Evolutionary conservation across 352 stramenopile genomes (phyloP), one percentile per base, ranked within the genome.

Genomic region (Phytopythium kandeliae): DNA sequence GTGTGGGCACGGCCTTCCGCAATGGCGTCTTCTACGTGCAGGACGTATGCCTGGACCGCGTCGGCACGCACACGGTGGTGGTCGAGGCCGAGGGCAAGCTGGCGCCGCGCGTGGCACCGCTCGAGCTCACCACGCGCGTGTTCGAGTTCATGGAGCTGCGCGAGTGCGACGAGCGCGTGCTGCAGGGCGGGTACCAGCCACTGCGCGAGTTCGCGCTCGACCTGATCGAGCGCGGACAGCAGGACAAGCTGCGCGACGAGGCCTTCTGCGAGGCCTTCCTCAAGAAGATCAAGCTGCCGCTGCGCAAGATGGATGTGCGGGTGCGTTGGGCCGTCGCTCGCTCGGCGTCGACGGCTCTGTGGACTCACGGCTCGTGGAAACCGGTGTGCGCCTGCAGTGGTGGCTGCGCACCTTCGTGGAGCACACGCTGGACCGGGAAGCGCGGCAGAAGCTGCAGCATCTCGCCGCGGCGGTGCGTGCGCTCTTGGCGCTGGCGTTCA

Each of bases 11-110:
- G 31, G 55, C 70, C 26, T 91, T 91, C 63, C 64, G 63, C 51
- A 91, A 91, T 43, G 79, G 77, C 57, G 77, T 91, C 34, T 91
- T 77, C 64, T 91, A 91, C 55, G 77, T 91, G 31, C 79, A 91
- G 54, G 77, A 87, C 56, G 76, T 91, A 54, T 65, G 65, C 21
- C 54, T 91, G 17, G 66, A 79, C 49, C 70, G 79, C 37, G 60
- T 65, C 21, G 79, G 79, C 11, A 67, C 72, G 26, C 75, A 91
- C 67, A 86, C 65, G 2, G 71, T 91, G 30, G 74, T 65, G 42
- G 71, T 91, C 12, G 67, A 60, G 9, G 73, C 85, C 3, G 73
- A 87, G 28, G 77, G 79, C 28, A 56, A 50, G 41, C 54, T 91
- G 38, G 71, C 74, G 11, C 58, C 63, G 40, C 65, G 78, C 26